phyloP scores from a whole-genome alignment of 108 stramenopile genomes.

The Cyclotella atomus region DNA sequence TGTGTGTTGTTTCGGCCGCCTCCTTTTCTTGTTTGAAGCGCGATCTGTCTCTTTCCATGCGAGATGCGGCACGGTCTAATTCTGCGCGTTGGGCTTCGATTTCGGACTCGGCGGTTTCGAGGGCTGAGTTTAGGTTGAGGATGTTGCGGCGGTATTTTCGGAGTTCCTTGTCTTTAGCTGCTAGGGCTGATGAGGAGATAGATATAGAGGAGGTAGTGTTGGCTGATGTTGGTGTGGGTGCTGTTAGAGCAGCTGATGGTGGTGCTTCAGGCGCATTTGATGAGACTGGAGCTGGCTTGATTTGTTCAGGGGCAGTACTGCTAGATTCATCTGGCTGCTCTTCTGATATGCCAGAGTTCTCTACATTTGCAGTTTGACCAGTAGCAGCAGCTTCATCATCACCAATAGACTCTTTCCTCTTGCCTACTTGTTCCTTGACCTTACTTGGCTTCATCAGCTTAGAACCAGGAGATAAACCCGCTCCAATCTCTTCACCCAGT shows the following conservation, averaged over 20 bases:
- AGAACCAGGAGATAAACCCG: not conserved
- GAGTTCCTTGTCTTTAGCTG: constrained; percentile 55
- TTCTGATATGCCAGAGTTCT: not conserved
- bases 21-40: constrained; percentile 71
- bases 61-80: constrained; percentile 70
- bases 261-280: too few species aligned
- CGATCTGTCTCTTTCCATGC: constrained; percentile 80
- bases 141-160: constrained; percentile 74
- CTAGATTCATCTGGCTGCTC: not conserved
- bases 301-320: too few species aligned
- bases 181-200: constrained; percentile 1
- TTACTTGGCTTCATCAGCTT: not conserved
- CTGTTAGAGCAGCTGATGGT: not conserved
- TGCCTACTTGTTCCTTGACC: not conserved
- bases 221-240: not conserved
- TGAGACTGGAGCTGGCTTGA: too few species aligned
- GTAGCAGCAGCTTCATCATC: not conserved
- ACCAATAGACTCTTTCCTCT: not conserved
- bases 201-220: not conserved
- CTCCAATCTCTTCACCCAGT: not conserved
- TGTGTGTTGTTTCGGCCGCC: constrained; percentile 41
- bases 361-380: not conserved
- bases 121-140: constrained; percentile 71
- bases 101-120: constrained; percentile 80
- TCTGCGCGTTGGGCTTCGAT: constrained; percentile 78